phyloP scores from a whole-genome alignment of 1,284 basidiomycete species.

The Microbotryum silenes-acaulis region DNA sequence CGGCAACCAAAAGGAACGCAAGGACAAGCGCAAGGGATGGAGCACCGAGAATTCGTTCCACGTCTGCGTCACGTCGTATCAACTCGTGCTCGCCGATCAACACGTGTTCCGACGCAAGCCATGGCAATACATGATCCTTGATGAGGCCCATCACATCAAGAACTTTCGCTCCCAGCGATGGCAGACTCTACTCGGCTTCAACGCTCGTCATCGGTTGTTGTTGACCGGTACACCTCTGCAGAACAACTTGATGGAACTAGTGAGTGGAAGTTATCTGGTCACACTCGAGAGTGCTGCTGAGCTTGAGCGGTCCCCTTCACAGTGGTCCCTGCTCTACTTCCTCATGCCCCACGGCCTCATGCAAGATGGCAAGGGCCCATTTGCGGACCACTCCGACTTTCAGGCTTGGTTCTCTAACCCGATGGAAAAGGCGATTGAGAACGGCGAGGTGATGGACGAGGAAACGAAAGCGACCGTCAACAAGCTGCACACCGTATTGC shows the following conservation, averaged over 20 bases:
- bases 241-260: conserved; percentile 86
- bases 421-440: conserved; percentile 87
- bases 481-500: conserved; percentile 84
- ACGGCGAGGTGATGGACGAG: conserved; percentile 67
- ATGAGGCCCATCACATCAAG: conserved; percentile 98
- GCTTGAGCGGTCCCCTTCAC: background rate
- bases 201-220: conserved; percentile 75
- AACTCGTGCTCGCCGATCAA: conserved; percentile 83
- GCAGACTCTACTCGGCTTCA: conserved; percentile 91
- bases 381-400: conserved; percentile 89
- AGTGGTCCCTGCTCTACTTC: conserved; percentile 88
- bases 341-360: conserved; percentile 69
- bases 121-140: conserved; percentile 95
- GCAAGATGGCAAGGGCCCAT: conserved; percentile 53
- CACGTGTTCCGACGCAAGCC: conserved; percentile 89
- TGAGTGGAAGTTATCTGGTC: background rate
- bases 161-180: conserved; percentile 94
- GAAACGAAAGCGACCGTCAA: conserved; percentile 79
- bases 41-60: conserved; percentile 87
- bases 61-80: conserved; percentile 92
- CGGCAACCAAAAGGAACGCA: conserved; percentile 80
- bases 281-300: background rate
- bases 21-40: conserved; percentile 90
- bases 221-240: conserved; percentile 91
- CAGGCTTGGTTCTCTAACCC: conserved; percentile 86